Evolutionary conservation across 805 yeast genomes (phyloP).

Genomic region (Ogataea dorogensis): DNA sequence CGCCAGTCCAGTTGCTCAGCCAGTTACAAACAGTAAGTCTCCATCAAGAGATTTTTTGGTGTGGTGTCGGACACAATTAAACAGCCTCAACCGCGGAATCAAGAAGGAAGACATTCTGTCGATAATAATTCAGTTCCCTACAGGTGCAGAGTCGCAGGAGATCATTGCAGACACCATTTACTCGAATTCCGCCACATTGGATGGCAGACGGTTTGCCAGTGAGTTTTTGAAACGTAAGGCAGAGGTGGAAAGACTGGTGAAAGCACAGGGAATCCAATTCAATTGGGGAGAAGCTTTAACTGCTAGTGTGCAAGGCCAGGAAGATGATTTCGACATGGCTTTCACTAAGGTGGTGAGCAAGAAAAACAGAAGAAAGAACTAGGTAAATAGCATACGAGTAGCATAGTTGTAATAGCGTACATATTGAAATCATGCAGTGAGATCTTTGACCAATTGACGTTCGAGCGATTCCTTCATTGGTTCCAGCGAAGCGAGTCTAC

Average conservation of each 20-base stretch:
- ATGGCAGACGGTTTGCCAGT: constrained; percentile 89
- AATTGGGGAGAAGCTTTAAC: constrained; percentile 69
- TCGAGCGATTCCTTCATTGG: constrained; percentile 37
- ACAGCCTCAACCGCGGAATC: constrained; percentile 69
- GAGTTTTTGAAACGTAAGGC: constrained; percentile 82
- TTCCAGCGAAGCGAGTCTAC: constrained; percentile 57
- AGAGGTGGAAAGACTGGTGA: constrained; percentile 60
- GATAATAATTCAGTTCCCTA: constrained; percentile 77
- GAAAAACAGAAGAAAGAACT: constrained; percentile 49
- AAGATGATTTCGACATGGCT: constrained; percentile 53
- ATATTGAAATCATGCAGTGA: constrained; percentile 12
- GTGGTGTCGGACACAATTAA: constrained; percentile 71
- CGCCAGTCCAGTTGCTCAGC: constrained; percentile 5
- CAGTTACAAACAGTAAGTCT: constrained; percentile 22
- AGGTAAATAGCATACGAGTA: constrained; percentile 12
- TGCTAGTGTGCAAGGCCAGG: constrained; percentile 23
- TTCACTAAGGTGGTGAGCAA: constrained; percentile 57
- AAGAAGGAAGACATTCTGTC: constrained; percentile 76
- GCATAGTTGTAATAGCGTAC: constrained; percentile 9
- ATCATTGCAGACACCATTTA: constrained; percentile 91
- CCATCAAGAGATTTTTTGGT: constrained; percentile 60
- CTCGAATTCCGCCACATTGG: constrained; percentile 84
- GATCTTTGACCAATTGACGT: constrained; percentile 32
- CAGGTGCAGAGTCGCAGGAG: constrained; percentile 69
- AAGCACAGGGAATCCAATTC: constrained; percentile 40